These are phyloP conservation scores for Lolium multiflorum DNA, from an alignment of 176 grass and related monocot genomes.

Conservation along the genomic window DNA sequence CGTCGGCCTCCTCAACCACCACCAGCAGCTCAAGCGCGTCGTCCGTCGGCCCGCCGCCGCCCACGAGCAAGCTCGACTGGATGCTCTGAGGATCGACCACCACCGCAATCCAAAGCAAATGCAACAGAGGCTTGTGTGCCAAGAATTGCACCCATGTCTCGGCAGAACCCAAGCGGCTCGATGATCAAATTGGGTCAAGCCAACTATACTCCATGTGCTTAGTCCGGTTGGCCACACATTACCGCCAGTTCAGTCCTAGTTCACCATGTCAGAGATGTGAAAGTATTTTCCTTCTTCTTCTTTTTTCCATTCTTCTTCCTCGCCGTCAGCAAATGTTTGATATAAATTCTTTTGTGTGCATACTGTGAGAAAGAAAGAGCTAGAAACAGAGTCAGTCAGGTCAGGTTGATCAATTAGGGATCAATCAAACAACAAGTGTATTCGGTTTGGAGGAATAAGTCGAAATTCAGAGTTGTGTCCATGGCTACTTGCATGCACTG, in stretches of 20 bases:
- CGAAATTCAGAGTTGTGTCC: conserved; percentile 34
- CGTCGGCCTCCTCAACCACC: conserved; percentile 67
- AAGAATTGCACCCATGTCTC: conserved; percentile 58
- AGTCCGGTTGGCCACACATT: conserved; percentile 37
- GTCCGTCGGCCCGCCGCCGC: conserved; percentile 49
- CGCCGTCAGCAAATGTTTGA: conserved; percentile 55
- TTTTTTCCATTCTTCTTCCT: background rate
- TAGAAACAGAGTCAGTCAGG: background rate
- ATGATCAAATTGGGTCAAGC: background rate
- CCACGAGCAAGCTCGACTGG: conserved; percentile 71
- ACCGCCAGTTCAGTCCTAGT: conserved; percentile 32
- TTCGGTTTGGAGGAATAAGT: conserved; percentile 66
- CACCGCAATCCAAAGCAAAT: conserved; percentile 12
- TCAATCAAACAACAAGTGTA: conserved; percentile 40
- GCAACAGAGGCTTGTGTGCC: conserved; percentile 41
- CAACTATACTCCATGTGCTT: conserved; percentile 25
- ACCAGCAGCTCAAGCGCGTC: conserved; percentile 64
- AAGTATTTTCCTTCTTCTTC: background rate
- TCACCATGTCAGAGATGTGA: conserved; percentile 55
- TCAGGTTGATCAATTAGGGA: conserved; percentile 33
- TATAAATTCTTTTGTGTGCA: conserved; percentile 84
- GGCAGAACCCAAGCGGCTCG: conserved; percentile 10
- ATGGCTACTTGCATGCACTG: background rate
- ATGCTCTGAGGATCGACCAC: conserved; percentile 53
- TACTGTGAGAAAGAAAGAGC: conserved; percentile 52